Percentiles rank a stretch among this genome's conserved stretches.
Evolutionary conservation across 352 stramenopile species (phyloP).

Genomic region (Albugo candida): DNA sequence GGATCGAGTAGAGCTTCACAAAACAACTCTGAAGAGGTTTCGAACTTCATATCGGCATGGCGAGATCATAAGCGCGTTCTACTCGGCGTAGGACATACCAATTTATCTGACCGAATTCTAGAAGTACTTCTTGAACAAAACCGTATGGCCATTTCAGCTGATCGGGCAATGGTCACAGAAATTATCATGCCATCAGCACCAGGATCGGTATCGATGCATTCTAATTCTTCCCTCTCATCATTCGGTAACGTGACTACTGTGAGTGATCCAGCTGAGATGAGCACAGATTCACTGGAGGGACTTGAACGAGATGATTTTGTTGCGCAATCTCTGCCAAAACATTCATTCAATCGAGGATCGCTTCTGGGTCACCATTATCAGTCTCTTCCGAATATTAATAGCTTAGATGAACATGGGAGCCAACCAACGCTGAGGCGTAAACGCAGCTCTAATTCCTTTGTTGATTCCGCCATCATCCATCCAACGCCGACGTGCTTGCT

Average conservation of each 20-base stretch:
- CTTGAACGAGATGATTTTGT: not conserved
- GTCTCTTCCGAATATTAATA: no score
- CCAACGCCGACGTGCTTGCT: no score
- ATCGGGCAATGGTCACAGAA: constrained; percentile 66
- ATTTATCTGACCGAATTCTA: constrained; percentile 50
- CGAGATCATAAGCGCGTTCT: constrained; percentile 72
- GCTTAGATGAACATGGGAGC: no score
- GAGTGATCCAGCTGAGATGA: not conserved
- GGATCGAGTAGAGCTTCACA: not conserved
- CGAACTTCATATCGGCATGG: constrained; percentile 67
- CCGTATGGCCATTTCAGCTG: constrained; percentile 66
- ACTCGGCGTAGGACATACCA: constrained; percentile 76
- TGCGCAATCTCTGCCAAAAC: not conserved
- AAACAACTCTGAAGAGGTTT: constrained; percentile 26
- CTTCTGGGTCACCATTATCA: no score
- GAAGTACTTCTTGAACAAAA: constrained; percentile 77
- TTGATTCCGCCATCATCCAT: no score
- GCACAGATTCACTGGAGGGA: not conserved
- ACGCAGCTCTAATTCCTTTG: no score
- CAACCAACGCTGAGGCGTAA: no score
- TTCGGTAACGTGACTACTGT: not conserved
- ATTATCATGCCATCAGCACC: constrained; percentile 53
- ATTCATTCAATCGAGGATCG: no score
- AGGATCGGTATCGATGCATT: constrained; percentile 6
- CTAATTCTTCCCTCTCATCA: constrained; percentile 4